Percentiles rank a stretch among this genome's conserved stretches.
Evolutionary conservation across 192 early-diverging fungal species (phyloP).

Genomic region (Rhizoclosmatium sp.): DNA sequence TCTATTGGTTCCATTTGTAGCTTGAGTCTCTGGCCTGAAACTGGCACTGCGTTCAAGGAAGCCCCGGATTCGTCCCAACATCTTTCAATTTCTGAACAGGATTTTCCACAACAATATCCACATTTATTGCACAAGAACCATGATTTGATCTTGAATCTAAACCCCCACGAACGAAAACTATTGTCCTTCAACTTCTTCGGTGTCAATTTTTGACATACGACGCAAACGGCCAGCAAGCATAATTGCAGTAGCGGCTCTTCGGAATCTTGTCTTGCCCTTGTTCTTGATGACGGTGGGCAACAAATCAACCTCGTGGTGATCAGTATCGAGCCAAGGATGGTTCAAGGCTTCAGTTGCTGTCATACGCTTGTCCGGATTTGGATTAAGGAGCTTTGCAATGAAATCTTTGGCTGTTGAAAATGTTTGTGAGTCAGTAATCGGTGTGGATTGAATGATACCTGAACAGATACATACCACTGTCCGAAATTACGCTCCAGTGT

Average conservation of each 20-base stretch:
- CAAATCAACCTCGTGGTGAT: conserved; percentile 51
- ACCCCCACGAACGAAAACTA: too few species aligned
- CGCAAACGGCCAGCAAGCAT: not conserved
- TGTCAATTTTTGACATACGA: too few species aligned
- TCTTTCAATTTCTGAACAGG: too few species aligned
- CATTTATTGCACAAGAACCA: too few species aligned
- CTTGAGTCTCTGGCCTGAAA: too few species aligned
- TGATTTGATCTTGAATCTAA: too few species aligned
- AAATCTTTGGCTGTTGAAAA: conserved; percentile 85
- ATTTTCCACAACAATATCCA: too few species aligned
- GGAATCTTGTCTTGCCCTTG: conserved; percentile 72
- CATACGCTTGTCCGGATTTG: conserved; percentile 74
- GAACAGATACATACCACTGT: conserved; percentile 33
- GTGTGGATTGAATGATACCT: not conserved
- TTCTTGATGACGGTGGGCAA: conserved; percentile 67
- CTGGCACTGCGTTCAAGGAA: too few species aligned
- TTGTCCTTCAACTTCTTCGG: too few species aligned
- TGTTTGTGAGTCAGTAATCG: conserved; percentile 10
- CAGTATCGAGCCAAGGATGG: conserved; percentile 54
- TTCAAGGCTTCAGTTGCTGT: conserved; percentile 53
- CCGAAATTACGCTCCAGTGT: conserved; percentile 51
- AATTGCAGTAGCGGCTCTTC: conserved; percentile 46
- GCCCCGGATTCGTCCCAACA: too few species aligned
- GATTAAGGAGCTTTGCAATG: conserved; percentile 68
- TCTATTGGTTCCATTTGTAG: too few species aligned